Percentiles rank a stretch among this genome's conserved stretches.
Conservation (phyloP, 306 rosid genomes). For the Begonia loranthoides region DNA sequence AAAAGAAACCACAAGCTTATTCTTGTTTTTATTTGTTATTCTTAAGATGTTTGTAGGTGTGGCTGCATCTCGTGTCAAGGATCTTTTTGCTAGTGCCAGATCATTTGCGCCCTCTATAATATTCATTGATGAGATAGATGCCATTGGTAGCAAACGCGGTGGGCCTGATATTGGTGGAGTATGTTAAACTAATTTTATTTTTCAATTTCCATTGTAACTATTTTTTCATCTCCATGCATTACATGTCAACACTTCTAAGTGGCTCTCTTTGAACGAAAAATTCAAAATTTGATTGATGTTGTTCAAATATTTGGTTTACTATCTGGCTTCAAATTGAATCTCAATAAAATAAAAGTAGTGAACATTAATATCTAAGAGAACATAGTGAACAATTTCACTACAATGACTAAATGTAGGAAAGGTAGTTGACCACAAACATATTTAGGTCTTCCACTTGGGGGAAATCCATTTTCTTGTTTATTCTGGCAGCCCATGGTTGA, state of each 20-base stretch:
- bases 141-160: constrained; percentile 99
- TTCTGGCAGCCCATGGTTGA: too few relatives aligned
- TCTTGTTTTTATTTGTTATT: constrained; percentile 4
- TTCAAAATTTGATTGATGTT: too few relatives aligned
- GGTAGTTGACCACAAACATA: too few relatives aligned
- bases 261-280: too few relatives aligned
- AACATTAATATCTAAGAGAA: neutral
- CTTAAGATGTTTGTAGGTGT: constrained; percentile 96
- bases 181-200: constrained; percentile 27
- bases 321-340: too few relatives aligned
- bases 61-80: constrained; percentile 98
- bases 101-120: constrained; percentile 85
- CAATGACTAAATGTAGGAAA: too few relatives aligned
- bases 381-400: too few relatives aligned
- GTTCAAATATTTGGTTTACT: too few relatives aligned
- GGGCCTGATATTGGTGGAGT: constrained; percentile 99
- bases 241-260: too few relatives aligned
- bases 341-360: too few relatives aligned
- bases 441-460: neutral
- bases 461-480: too few relatives aligned
- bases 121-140: constrained; percentile 96
- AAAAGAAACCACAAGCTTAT: neutral
- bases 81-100: constrained; percentile 82
- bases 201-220: neutral
- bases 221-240: too few relatives aligned